These are phyloP conservation scores for Populus simonii DNA, from an alignment of 345 rosid genomes.

Conservation along the genomic window DNA sequence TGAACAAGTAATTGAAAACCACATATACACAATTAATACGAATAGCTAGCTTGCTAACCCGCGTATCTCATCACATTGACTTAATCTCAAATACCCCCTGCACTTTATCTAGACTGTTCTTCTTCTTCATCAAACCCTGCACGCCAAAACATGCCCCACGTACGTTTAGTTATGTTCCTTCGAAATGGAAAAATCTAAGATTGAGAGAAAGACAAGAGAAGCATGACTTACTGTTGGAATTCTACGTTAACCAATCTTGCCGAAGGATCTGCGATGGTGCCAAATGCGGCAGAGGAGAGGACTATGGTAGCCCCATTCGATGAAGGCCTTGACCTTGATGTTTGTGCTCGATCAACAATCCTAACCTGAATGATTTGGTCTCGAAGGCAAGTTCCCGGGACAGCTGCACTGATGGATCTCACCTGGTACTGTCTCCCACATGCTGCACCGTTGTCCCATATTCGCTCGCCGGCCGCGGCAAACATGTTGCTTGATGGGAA, in stretches of 20 bases:
- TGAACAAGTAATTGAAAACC: background rate
- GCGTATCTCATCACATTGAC: background rate
- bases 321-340: constrained; percentile 40
- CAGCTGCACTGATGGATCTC: constrained; percentile 50
- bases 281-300: constrained; percentile 43
- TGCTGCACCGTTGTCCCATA: constrained; percentile 67
- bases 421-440: constrained; percentile 57
- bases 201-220: background rate
- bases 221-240: constrained; percentile 36
- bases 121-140: background rate
- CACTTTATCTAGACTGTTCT: too few relatives aligned
- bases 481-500: constrained; percentile 53
- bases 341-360: constrained; percentile 43
- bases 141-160: background rate
- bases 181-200: background rate
- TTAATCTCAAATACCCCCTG: background rate
- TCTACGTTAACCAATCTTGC: constrained; percentile 41
- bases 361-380: constrained; percentile 31
- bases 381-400: constrained; percentile 26
- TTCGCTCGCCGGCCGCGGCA: constrained; percentile 54
- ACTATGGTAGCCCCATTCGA: constrained; percentile 34
- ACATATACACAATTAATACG: background rate
- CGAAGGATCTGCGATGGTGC: constrained; percentile 27
- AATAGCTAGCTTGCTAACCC: background rate
- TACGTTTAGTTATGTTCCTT: background rate